Percentiles rank a stretch among this genome's conserved stretches.
These are phyloP conservation scores for Puccinia horiana DNA, from an alignment of 1,284 basidiomycete species.

Conservation along the genomic window DNA sequence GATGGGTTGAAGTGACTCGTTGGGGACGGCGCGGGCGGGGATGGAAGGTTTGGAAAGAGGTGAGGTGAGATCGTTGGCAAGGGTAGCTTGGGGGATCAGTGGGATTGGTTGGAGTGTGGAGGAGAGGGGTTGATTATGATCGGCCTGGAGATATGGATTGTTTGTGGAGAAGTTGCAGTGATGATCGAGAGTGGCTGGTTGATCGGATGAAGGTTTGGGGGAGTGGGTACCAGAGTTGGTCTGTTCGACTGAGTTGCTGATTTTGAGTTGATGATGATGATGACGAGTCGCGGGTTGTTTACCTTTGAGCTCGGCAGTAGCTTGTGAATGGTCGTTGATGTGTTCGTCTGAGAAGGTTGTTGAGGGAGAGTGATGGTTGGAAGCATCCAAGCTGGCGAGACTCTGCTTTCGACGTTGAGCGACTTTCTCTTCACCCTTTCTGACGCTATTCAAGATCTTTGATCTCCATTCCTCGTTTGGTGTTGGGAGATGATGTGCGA, in stretches of 20 bases:
- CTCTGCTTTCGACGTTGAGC: conserved; percentile 36
- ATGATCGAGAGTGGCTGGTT: background rate
- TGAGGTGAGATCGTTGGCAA: background rate
- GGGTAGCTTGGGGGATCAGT: too few relatives aligned
- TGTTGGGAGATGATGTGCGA: conserved; percentile 16
- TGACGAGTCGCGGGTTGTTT: background rate
- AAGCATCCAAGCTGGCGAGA: conserved; percentile 15
- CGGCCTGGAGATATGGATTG: conserved; percentile 18
- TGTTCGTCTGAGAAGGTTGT: background rate
- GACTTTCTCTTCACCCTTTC: conserved; percentile 45
- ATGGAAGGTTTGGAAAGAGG: background rate
- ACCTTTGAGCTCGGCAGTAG: conserved; percentile 4
- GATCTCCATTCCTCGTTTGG: conserved; percentile 44
- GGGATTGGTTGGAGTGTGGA: background rate
- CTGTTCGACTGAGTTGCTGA: too few relatives aligned
- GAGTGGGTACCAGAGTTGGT: background rate
- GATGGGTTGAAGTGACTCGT: background rate
- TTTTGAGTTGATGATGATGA: background rate
- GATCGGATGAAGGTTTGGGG: background rate
- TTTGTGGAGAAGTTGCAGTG: background rate
- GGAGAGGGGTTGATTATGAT: background rate
- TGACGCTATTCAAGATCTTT: conserved; percentile 38
- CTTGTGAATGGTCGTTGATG: background rate
- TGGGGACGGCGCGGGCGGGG: background rate
- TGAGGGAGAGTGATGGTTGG: background rate